Evolutionary conservation across 2,329 filamentous ascomycete genomes (phyloP).

Genomic region (Penicillium hesseltinei): DNA sequence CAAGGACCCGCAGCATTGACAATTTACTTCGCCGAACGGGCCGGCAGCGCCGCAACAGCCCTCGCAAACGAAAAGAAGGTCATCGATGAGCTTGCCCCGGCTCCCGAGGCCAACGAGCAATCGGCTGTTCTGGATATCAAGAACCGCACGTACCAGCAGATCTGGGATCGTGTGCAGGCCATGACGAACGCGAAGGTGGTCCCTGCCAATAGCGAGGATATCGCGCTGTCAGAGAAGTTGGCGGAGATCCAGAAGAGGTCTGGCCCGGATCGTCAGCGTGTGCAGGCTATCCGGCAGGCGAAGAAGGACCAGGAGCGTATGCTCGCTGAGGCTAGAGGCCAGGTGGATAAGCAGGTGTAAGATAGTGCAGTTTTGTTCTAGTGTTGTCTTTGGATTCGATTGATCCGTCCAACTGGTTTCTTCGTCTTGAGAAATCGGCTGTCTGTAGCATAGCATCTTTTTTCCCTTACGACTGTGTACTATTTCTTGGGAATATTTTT

Average conservation of each 20-base stretch:
- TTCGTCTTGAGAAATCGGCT: constrained; percentile 8
- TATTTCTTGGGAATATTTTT: constrained; percentile 23
- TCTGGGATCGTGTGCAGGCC: constrained; percentile 44
- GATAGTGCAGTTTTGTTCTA: constrained; percentile 8
- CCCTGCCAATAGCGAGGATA: constrained; percentile 34
- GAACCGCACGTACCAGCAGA: constrained; percentile 39
- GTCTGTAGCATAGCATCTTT: constrained; percentile 29
- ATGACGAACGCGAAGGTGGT: constrained; percentile 43
- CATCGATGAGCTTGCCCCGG: constrained; percentile 36
- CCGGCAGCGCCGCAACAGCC: constrained; percentile 28
- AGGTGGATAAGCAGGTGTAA: constrained; percentile 42
- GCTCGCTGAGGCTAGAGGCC: constrained; percentile 45
- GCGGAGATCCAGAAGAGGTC: constrained; percentile 36
- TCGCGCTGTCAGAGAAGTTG: constrained; percentile 36
- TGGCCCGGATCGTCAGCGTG: constrained; percentile 40
- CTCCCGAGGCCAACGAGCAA: constrained; percentile 31
- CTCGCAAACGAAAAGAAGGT: constrained; percentile 24
- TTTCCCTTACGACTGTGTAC: constrained; percentile 22
- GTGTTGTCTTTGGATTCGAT: constrained; percentile 9
- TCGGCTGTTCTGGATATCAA: constrained; percentile 40
- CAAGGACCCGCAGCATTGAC: constrained; percentile 40
- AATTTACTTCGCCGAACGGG: constrained; percentile 42
- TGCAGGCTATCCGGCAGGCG: constrained; percentile 41
- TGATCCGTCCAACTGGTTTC: constrained; percentile 13
- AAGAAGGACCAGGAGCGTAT: constrained; percentile 48